Conservation (phyloP, 1,284 basidiomycete species). For the Sanghuangporus sanghuang region DNA sequence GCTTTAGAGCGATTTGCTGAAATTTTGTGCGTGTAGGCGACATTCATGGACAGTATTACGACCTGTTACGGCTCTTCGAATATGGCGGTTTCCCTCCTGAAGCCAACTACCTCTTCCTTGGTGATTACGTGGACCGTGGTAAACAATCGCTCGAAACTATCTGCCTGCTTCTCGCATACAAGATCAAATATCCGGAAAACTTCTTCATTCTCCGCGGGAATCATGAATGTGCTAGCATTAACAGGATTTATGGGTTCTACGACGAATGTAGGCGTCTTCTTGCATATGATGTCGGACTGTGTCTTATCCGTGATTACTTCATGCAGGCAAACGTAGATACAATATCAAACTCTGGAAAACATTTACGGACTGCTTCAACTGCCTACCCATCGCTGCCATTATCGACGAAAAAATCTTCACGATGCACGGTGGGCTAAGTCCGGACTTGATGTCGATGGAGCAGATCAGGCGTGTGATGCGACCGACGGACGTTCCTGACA, state of each 20-base stretch:
- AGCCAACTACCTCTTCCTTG: conserved; percentile 94
- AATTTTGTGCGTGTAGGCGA: conserved; percentile 52
- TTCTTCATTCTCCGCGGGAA: conserved; percentile 95
- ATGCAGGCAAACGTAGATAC: conserved; percentile 90
- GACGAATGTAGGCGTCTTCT: conserved; percentile 75
- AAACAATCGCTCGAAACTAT: conserved; percentile 95
- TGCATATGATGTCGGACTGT: background rate
- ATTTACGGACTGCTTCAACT: conserved; percentile 96
- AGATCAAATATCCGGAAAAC: conserved; percentile 99
- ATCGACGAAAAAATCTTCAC: conserved; percentile 98
- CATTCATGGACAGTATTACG: conserved; percentile 95
- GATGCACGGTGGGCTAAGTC: conserved; percentile 90
- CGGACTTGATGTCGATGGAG: conserved; percentile 98
- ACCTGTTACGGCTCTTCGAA: conserved; percentile 89
- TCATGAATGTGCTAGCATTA: conserved; percentile 93
- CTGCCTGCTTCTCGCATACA: conserved; percentile 87
- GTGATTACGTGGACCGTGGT: conserved; percentile 93
- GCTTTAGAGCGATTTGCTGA: conserved; percentile 12
- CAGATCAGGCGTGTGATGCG: conserved; percentile 99
- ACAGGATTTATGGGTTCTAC: conserved; percentile 95
- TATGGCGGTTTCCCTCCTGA: conserved; percentile 95
- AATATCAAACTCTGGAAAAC: conserved; percentile 99
- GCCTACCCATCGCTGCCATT: conserved; percentile 91
- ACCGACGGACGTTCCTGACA: conserved; percentile 98
- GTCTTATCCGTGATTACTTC: conserved; percentile 4